Evolutionary conservation across 2,329 filamentous ascomycete species (phyloP).

Genomic region (Diaporthe sp.): DNA sequence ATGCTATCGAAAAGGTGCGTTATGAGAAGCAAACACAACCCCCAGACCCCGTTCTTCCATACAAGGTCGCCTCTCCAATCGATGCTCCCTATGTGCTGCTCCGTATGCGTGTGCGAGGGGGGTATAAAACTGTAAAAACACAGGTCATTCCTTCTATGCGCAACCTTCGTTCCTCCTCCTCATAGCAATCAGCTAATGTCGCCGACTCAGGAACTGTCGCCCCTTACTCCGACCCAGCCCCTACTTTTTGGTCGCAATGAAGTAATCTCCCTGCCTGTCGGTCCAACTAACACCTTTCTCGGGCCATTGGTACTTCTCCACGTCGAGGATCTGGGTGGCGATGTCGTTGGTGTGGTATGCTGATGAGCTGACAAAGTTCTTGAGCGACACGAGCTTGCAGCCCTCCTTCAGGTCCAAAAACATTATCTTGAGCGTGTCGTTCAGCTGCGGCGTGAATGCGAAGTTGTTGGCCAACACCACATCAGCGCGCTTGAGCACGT

Average conservation of each 20-base stretch:
- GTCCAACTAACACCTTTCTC: constrained; percentile 93
- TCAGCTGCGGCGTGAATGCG: constrained; percentile 89
- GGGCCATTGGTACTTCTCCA: constrained; percentile 66
- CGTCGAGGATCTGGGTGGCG: constrained; percentile 82
- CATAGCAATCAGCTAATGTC: not conserved
- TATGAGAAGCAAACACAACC: not conserved
- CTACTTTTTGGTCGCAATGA: constrained; percentile 83
- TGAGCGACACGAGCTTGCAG: constrained; percentile 89
- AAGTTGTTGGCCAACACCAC: constrained; percentile 99
- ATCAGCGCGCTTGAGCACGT: constrained; percentile 84
- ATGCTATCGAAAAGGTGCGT: constrained; percentile 33
- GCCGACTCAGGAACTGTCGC: not conserved
- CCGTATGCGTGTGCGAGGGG: constrained; percentile 22
- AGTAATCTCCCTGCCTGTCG: constrained; percentile 84
- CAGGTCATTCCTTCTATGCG: not conserved
- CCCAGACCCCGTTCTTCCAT: not conserved
- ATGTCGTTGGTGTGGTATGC: constrained; percentile 79
- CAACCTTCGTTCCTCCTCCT: not conserved
- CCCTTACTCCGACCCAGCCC: not conserved
- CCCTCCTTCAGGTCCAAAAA: constrained; percentile 94
- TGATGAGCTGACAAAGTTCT: constrained; percentile 87
- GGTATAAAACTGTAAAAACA: constrained; percentile 33
- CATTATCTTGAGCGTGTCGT: constrained; percentile 85
- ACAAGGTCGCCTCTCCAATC: constrained; percentile 12
- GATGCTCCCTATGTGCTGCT: constrained; percentile 18